A percentile compares a stretch with the other conserved stretches of the same genome.
Evolutionary conservation across 2,329 filamentous ascomycete species (phyloP).

Genomic region (Plectosphaerella cucumerina): DNA sequence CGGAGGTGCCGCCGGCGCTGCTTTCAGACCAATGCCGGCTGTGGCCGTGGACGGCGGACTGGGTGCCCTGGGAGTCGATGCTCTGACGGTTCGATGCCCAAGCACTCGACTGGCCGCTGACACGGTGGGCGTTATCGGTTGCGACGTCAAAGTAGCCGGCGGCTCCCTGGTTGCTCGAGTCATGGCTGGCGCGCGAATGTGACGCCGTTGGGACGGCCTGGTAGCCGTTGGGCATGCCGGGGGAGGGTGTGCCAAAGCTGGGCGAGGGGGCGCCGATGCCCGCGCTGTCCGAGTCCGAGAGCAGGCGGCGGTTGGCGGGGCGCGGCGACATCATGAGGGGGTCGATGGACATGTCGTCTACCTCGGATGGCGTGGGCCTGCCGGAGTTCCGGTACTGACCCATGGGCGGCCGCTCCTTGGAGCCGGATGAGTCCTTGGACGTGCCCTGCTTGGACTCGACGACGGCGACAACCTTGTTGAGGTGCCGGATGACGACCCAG

Average conservation of each 20-base stretch:
- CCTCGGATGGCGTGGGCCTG: conserved; percentile 36
- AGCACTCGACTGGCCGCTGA: conserved; percentile 15
- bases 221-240: conserved; percentile 7
- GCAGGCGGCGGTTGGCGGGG: conserved; percentile 9
- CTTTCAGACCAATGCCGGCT: conserved; percentile 37
- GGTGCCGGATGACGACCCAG: conserved; percentile 44
- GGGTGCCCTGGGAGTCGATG: conserved; percentile 31
- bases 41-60: conserved; percentile 22
- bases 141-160: conserved; percentile 24
- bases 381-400: conserved; percentile 19
- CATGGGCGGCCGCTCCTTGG: conserved; percentile 27
- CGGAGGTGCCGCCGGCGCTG: conserved; percentile 35
- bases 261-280: conserved; percentile 11
- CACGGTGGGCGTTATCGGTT: conserved; percentile 11
- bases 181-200: conserved; percentile 23
- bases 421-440: conserved; percentile 24
- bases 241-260: conserved; percentile 4
- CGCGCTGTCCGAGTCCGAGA: conserved; percentile 7
- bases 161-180: conserved; percentile 15
- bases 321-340: conserved; percentile 29
- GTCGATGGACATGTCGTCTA: conserved; percentile 37
- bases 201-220: conserved; percentile 11
- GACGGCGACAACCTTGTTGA: conserved; percentile 39
- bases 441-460: conserved; percentile 29
- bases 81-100: conserved; percentile 22